Evolutionary conservation across 441 rosid species (phyloP).

Genomic region (Raphanus hybrid): DNA sequence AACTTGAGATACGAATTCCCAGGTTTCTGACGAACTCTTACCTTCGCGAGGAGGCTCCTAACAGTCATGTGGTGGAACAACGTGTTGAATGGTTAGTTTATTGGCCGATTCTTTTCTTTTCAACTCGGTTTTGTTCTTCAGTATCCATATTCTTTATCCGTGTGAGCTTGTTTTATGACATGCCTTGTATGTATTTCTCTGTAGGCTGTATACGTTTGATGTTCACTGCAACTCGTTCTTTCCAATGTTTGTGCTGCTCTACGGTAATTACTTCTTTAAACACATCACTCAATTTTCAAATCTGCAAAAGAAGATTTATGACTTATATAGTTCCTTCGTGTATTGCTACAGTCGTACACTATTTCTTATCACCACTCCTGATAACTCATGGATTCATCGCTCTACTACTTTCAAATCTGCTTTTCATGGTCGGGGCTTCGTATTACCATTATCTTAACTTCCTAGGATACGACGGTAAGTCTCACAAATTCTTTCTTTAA

Average conservation of each 20-base stretch:
- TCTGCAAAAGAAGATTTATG: slow-evolving; percentile 7
- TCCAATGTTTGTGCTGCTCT: slow-evolving; percentile 93
- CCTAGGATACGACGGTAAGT: slow-evolving; percentile 93
- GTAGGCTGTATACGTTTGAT: slow-evolving; percentile 95
- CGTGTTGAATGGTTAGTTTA: slow-evolving; percentile 90
- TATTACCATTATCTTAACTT: slow-evolving; percentile 98
- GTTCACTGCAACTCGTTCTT: slow-evolving; percentile 99
- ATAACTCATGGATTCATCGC: slow-evolving; percentile 90
- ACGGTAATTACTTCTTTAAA: slow-evolving; percentile 59
- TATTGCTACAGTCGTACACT: slow-evolving; percentile 79
- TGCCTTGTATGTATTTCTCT: slow-evolving; percentile 43
- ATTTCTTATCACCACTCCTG: slow-evolving; percentile 84
- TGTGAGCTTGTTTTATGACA: slow-evolving; percentile 25
- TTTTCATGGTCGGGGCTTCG: slow-evolving; percentile 90
- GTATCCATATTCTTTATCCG: not conserved
- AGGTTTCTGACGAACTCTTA: slow-evolving; percentile 93
- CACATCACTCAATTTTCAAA: slow-evolving; percentile 20
- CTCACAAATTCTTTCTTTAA: not conserved
- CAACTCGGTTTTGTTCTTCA: not conserved
- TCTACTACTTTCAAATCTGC: slow-evolving; percentile 78
- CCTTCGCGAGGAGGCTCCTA: slow-evolving; percentile 95
- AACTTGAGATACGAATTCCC: slow-evolving; percentile 34
- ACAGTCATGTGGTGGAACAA: slow-evolving; percentile 96
- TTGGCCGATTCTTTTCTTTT: slow-evolving; percentile 29
- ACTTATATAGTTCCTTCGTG: slow-evolving; percentile 28